Percentiles rank a stretch among this genome's conserved stretches.
Conservation (phyloP, 208 protist genomes). For the Trypanosoma caninum region DNA sequence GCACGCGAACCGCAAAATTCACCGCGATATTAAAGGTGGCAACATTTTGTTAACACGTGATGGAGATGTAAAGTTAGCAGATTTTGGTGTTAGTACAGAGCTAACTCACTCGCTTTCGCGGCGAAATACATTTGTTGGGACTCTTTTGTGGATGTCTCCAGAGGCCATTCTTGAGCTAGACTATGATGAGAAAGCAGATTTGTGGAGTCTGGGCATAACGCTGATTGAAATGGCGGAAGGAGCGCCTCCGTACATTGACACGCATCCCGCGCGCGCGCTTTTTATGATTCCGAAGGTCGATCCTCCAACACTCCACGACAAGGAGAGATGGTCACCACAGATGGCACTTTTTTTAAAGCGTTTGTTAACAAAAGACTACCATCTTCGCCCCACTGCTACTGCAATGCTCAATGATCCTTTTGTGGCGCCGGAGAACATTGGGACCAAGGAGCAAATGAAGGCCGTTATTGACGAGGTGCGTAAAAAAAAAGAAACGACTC, state of each 20-base stretch:
- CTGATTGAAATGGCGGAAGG: constrained; percentile 96
- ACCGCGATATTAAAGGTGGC: constrained; percentile 93
- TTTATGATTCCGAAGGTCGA: constrained; percentile 74
- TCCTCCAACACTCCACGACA: constrained; percentile 72
- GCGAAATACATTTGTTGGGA: constrained; percentile 90
- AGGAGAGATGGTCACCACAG: constrained; percentile 84
- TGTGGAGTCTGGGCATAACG: constrained; percentile 96
- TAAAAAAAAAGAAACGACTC: constrained; percentile 38
- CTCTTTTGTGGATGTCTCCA: constrained; percentile 93
- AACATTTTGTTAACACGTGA: constrained; percentile 91
- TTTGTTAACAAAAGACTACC: constrained; percentile 75
- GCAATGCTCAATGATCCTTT: constrained; percentile 84
- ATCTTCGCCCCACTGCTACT: constrained; percentile 57
- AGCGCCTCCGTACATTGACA: constrained; percentile 87
- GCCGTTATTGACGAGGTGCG: constrained; percentile 58
- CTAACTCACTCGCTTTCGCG: constrained; percentile 77
- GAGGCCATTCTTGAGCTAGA: constrained; percentile 87
- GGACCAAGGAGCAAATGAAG: constrained; percentile 58
- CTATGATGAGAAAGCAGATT: constrained; percentile 92
- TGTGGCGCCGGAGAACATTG: constrained; percentile 47
- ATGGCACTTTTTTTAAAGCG: constrained; percentile 83
- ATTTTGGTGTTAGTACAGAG: constrained; percentile 89
- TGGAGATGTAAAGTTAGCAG: constrained; percentile 91
- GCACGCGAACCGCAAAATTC: constrained; percentile 82
- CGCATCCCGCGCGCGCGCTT: constrained; percentile 76